Percentiles rank a stretch among this genome's conserved stretches.
Evolutionary conservation across 305 asterid species (phyloP).

Genomic region (Fraxinus dipetala): DNA sequence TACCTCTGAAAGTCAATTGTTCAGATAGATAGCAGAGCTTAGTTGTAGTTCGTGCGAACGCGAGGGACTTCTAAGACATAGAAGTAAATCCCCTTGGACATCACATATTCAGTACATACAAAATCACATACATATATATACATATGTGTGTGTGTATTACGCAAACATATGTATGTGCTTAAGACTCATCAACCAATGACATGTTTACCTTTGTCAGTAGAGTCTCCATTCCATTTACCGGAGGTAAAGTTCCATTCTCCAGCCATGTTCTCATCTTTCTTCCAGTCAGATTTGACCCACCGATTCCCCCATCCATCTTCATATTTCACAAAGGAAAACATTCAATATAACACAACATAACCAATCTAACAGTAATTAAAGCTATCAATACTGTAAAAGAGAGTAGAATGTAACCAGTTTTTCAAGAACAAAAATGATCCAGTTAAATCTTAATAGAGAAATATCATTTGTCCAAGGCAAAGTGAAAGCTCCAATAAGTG

Average conservation of each 20-base stretch:
- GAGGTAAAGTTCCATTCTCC: constrained; percentile 97
- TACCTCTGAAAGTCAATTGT: too few relatives aligned
- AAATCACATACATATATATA: neutral
- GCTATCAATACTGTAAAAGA: neutral
- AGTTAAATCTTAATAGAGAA: neutral
- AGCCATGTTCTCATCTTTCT: constrained; percentile 77
- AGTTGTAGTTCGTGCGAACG: too few relatives aligned
- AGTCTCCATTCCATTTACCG: constrained; percentile 91
- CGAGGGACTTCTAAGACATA: too few relatives aligned
- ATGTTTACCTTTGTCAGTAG: constrained; percentile 70
- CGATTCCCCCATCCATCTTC: constrained; percentile 86
- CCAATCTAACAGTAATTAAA: neutral
- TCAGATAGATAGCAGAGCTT: too few relatives aligned
- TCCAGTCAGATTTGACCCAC: constrained; percentile 99
- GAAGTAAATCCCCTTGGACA: neutral
- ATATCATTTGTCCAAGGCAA: neutral
- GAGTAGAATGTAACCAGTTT: neutral
- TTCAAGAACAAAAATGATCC: neutral
- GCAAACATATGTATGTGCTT: neutral
- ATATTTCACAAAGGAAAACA: neutral
- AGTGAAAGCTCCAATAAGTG: neutral
- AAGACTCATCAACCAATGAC: neutral
- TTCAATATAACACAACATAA: neutral
- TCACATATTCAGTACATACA: neutral
- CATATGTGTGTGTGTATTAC: neutral